phyloP scores from a whole-genome alignment of 768 basidiomycete species.

The Suillus subluteus region DNA sequence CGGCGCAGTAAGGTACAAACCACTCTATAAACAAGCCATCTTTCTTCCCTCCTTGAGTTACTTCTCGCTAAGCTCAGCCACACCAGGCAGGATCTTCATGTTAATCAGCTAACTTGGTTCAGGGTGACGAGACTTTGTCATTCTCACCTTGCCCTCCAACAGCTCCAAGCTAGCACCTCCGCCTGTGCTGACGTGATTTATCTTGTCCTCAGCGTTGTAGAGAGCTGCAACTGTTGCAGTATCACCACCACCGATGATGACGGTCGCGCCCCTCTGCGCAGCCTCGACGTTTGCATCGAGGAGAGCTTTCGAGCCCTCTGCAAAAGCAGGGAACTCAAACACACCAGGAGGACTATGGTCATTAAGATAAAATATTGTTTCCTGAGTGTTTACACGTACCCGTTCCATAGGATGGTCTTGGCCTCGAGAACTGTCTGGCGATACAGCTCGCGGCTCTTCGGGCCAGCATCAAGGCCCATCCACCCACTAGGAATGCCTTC shows the following conservation, averaged over 20 bases:
- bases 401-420: constrained; percentile 98
- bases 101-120: constrained; percentile 20
- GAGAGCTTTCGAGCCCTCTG: constrained; percentile 80
- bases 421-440: constrained; percentile 77
- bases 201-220: constrained; percentile 78
- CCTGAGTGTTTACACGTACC: constrained; percentile 47
- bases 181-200: constrained; percentile 97
- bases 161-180: constrained; percentile 94
- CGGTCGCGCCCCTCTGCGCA: constrained; percentile 81
- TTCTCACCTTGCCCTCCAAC: constrained; percentile 91
- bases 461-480: constrained; percentile 95
- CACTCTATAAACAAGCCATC: neutral
- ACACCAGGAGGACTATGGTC: constrained; percentile 87
- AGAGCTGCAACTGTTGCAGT: constrained; percentile 97
- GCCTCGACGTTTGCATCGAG: constrained; percentile 88
- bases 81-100: constrained; percentile 80
- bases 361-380: neutral
- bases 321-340: constrained; percentile 95
- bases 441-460: constrained; percentile 81
- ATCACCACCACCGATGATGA: constrained; percentile 96
- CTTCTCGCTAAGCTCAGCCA: constrained; percentile 88
- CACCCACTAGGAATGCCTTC: constrained; percentile 91
- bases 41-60: neutral
- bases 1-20: constrained; percentile 5
- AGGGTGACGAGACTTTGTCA: neutral